Base-by-base conservation (phyloP, 192 early-diverging fungal genomes). In the Mycoemilia scoparia region DNA sequence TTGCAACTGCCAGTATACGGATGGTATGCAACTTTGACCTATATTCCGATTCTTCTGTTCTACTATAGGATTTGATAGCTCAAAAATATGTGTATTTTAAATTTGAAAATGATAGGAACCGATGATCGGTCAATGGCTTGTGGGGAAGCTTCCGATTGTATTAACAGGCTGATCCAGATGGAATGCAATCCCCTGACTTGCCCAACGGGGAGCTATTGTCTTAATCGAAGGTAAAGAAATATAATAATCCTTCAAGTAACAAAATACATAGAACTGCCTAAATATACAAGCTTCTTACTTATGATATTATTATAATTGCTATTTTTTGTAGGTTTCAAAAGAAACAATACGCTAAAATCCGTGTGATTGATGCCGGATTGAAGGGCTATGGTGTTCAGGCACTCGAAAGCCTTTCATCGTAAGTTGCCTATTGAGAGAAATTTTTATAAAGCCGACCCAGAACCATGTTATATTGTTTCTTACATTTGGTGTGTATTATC, bases 331-430 rank as follows among this genome's bases (percentile, higher is more conserved):
- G 93, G 35, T 90, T 99, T 32, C 82, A 86, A 63, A 67, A 70
- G 29, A 69, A 69, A 43, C 64, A 87, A 22, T 91, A 89, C 43
- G 84, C 88, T 0, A 54, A 66, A 2, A 74, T 96, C 14, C 76
- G 87, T 51, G 70, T 99, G 7, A 77, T 99, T 37, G 57, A 74
- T 31, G 84, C 91, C 4, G 85, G 76, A 5, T 77, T 79, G 44
- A 99, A 99, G 46, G 95, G 95, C 1, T 87, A 71, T 47, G 95
- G 95, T n/a, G 54, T 99, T 29, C 69, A 78, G 36, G 79, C 88
- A 16, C 64, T 67, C 36, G 51, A 69, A 54, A 86, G n/a, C n/a
- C n/a, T n/a, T n/a, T n/a, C n/a, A n/a, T n/a, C n/a, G n/a, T 87
- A 66, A 33, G 52, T 39, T 21, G 9, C n/a, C n/a, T 11, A 11